Conservation (phyloP, 345 rosid genomes). For the Salix udensis region DNA sequence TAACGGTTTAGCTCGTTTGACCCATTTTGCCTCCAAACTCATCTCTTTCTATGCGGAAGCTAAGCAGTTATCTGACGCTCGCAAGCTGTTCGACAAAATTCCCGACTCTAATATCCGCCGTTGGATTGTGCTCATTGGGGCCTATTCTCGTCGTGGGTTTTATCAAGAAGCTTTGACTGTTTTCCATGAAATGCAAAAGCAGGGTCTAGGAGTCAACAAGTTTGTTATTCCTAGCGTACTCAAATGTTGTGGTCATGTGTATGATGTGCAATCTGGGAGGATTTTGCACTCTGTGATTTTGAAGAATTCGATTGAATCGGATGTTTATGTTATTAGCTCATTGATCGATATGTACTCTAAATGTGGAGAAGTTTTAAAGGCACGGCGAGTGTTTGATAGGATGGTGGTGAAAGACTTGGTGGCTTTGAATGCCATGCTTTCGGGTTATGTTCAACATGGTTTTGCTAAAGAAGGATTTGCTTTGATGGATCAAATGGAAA, state of each 20-base stretch:
- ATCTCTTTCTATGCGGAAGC: slow-evolving; percentile 43
- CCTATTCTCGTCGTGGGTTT: slow-evolving; percentile 53
- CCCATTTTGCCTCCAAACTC: slow-evolving; percentile 50
- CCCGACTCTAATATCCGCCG: slow-evolving; percentile 40
- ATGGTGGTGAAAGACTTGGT: slow-evolving; percentile 56
- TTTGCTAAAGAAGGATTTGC: slow-evolving; percentile 41
- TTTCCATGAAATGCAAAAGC: slow-evolving; percentile 48
- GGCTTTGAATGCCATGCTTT: slow-evolving; percentile 64
- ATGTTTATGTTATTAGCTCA: slow-evolving; percentile 53
- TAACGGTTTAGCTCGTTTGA: slow-evolving; percentile 32
- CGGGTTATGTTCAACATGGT: slow-evolving; percentile 57
- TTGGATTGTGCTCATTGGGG: slow-evolving; percentile 55
- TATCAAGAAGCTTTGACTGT: slow-evolving; percentile 44
- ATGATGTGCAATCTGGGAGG: slow-evolving; percentile 46
- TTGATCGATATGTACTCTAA: slow-evolving; percentile 82
- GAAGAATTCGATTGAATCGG: slow-evolving; percentile 44
- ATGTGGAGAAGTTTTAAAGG: slow-evolving; percentile 43
- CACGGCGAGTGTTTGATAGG: slow-evolving; percentile 48
- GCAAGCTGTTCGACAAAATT: slow-evolving; percentile 67
- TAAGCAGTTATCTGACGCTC: slow-evolving; percentile 40
- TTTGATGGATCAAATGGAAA: slow-evolving; percentile 46
- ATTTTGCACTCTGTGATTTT: slow-evolving; percentile 51
- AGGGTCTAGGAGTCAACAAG: slow-evolving; percentile 40
- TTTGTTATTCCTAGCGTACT: slow-evolving; percentile 72
- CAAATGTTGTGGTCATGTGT: slow-evolving; percentile 59